Percentiles rank a stretch among this genome's conserved stretches.
phyloP scores from a whole-genome alignment of 768 basidiomycete genomes.

The Boletus rufocinnamomeus region DNA sequence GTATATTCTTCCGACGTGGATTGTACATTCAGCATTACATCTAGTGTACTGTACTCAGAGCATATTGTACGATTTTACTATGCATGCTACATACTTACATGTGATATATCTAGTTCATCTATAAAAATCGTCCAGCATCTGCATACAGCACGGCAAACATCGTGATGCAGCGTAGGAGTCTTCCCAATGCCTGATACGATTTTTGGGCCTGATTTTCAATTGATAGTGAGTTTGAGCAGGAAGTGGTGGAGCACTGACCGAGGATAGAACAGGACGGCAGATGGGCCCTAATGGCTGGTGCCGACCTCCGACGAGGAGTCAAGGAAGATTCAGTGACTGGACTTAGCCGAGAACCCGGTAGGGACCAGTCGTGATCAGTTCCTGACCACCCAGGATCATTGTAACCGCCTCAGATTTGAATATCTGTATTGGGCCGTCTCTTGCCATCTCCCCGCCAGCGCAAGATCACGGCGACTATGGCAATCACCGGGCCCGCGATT shows the following conservation, averaged over 20 bases:
- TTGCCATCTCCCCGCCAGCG: neutral
- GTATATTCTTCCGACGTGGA: constrained; percentile 6
- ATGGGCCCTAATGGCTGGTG: neutral
- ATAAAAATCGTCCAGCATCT: constrained; percentile 1
- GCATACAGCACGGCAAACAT: neutral
- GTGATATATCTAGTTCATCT: constrained; percentile 5
- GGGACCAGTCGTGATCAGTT: neutral
- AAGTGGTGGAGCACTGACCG: too few species aligned
- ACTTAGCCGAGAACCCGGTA: neutral
- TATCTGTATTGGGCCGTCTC: neutral
- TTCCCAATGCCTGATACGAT: too few species aligned
- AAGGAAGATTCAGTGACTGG: neutral
- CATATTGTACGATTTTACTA: constrained; percentile 23
- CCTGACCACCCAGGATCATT: neutral
- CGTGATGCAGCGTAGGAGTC: too few species aligned
- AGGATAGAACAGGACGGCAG: neutral
- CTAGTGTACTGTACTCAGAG: constrained; percentile 23
- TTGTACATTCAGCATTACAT: constrained; percentile 20
- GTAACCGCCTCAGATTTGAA: neutral
- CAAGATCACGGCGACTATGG: neutral
- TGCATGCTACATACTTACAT: constrained; percentile 13
- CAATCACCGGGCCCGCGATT: neutral
- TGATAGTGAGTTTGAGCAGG: too few species aligned
- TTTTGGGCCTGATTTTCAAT: neutral
- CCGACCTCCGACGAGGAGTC: neutral